These are phyloP conservation scores for Verticillium albo-atrum DNA, from an alignment of 2,329 filamentous ascomycete genomes.

Conservation along the genomic window DNA sequence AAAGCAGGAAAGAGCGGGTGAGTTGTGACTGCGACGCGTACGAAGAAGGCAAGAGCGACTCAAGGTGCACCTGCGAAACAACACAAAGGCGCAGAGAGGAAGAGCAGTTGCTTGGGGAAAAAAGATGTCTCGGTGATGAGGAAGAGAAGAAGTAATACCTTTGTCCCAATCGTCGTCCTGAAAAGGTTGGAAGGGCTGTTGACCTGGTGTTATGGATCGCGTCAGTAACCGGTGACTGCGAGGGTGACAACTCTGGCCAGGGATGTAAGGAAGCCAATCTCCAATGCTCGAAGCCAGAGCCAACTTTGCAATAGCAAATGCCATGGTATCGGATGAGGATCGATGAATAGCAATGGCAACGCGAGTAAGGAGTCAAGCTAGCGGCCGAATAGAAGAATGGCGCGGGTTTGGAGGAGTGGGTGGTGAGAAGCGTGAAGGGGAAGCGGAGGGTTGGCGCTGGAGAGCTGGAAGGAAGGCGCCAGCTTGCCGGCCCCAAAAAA, in stretches of 20 bases:
- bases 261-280: background rate
- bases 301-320: background rate
- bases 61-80: background rate
- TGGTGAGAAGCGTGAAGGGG: no score
- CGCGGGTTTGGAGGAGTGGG: no score
- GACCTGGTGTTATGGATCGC: background rate
- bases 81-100: background rate
- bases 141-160: background rate
- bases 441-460: no score
- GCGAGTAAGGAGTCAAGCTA: no score
- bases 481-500: no score
- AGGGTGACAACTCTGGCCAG: background rate
- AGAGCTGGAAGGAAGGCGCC: no score
- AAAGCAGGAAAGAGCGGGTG: no score
- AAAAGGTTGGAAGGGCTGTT: background rate
- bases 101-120: background rate
- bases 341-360: background rate
- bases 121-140: background rate
- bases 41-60: no score
- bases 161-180: background rate
- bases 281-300: background rate
- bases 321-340: background rate
- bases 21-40: no score
- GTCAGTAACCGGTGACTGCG: background rate
- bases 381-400: no score